Conservation (phyloP, 2,329 filamentous ascomycete genomes). For the Penicillium occitanis region DNA sequence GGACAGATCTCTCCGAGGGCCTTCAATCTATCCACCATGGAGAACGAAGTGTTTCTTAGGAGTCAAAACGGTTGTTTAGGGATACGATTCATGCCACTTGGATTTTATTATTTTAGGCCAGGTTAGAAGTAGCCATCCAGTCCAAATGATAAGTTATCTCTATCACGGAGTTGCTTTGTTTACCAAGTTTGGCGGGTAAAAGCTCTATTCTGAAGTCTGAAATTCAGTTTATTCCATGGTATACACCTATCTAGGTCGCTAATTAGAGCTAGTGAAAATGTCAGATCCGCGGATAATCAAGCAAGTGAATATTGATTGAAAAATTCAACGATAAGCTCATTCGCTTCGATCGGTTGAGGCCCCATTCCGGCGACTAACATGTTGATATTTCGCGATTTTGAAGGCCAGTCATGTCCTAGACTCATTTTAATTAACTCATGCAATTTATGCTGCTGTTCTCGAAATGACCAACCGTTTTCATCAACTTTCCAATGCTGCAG, state of each 20-base stretch:
- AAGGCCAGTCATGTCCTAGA: slow-evolving; percentile 49
- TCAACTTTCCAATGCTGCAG: slow-evolving; percentile 50
- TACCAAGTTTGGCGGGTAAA: not conserved
- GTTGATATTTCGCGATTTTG: slow-evolving; percentile 48
- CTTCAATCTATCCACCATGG: not conserved
- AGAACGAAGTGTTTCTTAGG: not conserved
- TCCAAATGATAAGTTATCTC: not conserved
- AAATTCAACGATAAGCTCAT: slow-evolving; percentile 48
- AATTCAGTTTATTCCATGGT: not conserved
- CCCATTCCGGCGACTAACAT: slow-evolving; percentile 43
- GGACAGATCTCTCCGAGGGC: not conserved
- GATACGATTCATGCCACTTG: not conserved
- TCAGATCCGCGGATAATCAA: not conserved
- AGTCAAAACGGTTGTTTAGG: not conserved
- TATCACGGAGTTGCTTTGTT: not conserved
- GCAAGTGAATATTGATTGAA: slow-evolving; percentile 38
- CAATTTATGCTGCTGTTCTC: not conserved
- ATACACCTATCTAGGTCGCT: not conserved
- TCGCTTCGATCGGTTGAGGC: slow-evolving; percentile 48
- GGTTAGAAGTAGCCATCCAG: not conserved
- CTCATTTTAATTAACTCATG: not conserved
- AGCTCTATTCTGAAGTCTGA: not conserved
- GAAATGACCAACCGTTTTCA: slow-evolving; percentile 39
- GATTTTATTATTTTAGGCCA: not conserved
- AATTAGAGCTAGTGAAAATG: not conserved